Base-by-base conservation (phyloP, 805 yeast genomes). In the Suhomyces sp. region DNA sequence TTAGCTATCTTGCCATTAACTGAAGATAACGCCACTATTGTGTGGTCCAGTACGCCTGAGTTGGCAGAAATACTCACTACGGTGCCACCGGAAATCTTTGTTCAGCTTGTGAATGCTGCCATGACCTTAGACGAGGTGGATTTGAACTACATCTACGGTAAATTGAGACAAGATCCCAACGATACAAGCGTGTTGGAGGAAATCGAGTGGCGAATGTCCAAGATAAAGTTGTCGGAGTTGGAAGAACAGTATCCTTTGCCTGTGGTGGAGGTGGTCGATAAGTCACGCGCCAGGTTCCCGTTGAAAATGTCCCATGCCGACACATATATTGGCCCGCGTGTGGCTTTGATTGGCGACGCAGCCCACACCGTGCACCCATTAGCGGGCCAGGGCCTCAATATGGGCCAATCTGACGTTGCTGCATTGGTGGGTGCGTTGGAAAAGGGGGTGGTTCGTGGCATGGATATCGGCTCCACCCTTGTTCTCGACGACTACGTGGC, bases 291-390 rank as follows among this genome's bases (percentile, higher is more conserved):
- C 0, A 78, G 87, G 46, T 94, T 94, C 75, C 99, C 99, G 22
- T 75, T 94, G 58, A 85, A 86, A 60, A 70, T 93, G 73, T 84
- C 91, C 19, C 97, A 94, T 65, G 96, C 97, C 2, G 98, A 94
- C 63, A 81, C 88, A 1, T 94, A 94, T 66, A 84, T 90, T 17
- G 83, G 83, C 2, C 92, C 88, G 3, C 78, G 98, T 59, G 80
- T 93, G 29, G 98, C 97, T 0, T 73, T 94, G n/a, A 88, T 93
- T 8, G 99, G 99, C 24, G 99, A 94, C 70, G 98, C 99, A 1
- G 98, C 98, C 0, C 99, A 94, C 62, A 87, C 97, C 0, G 90
- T 97, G 1, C 98, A 94, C 67, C 99, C 99, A 2, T 77, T 94
- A 54, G 97, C 97, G 4, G 99, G 99, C 8, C 99, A 94, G 71